Conservation (phyloP, 169 alveolate genomes). For the Cyclospora cayetanensis region DNA sequence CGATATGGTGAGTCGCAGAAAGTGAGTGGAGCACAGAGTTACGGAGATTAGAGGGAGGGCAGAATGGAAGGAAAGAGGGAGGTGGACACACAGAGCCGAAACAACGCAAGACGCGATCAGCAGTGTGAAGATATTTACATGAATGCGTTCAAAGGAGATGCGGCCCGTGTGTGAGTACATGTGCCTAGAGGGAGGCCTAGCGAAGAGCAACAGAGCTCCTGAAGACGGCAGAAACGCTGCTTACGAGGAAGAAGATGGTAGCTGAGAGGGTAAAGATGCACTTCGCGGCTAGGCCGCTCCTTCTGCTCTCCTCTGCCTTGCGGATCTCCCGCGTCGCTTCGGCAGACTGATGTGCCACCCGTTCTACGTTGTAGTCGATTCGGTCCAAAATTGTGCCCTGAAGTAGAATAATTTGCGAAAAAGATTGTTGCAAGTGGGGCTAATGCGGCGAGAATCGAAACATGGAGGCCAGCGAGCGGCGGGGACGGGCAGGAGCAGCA, state of each 20-base stretch:
- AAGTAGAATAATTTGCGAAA: background rate
- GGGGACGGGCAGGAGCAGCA: background rate
- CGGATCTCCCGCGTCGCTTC: constrained; percentile 66
- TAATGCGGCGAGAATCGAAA: background rate
- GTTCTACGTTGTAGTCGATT: constrained; percentile 76
- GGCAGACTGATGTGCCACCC: constrained; percentile 66
- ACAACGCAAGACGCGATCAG: no score
- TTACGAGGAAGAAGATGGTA: constrained; percentile 60
- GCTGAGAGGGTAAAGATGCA: constrained; percentile 63
- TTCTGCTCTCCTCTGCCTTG: constrained; percentile 70
- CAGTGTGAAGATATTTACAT: no score
- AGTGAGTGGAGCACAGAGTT: no score
- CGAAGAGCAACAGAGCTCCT: no score
- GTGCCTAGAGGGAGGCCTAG: no score
- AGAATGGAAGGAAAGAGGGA: no score
- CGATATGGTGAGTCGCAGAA: no score
- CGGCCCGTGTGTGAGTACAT: no score
- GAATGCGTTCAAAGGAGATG: no score
- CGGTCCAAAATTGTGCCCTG: constrained; percentile 75
- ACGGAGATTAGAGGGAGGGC: no score
- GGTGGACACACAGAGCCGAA: no score
- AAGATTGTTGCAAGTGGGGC: background rate
- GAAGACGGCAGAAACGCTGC: no score
- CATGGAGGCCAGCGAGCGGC: background rate
- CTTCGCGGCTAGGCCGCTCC: constrained; percentile 67